phyloP scores from a whole-genome alignment of 331 rosid species.

The Dryas integrifolia region DNA sequence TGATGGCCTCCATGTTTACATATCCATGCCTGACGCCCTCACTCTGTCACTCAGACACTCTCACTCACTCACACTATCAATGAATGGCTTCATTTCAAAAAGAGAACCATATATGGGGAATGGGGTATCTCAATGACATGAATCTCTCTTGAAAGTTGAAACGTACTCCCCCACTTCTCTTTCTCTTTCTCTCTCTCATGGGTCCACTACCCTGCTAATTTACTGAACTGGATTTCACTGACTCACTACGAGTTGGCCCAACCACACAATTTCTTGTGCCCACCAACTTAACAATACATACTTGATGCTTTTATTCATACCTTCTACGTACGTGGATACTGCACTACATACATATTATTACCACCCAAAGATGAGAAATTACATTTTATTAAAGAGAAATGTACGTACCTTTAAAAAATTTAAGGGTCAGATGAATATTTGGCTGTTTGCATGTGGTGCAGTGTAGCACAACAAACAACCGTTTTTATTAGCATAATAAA shows the following conservation, averaged over 20 bases:
- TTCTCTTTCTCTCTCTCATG: slow-evolving; percentile 14
- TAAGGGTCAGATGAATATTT: too few relatives aligned
- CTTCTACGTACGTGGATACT: too few relatives aligned
- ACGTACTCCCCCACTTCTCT: slow-evolving; percentile 9
- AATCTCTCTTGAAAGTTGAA: slow-evolving; percentile 26
- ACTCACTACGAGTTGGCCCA: slow-evolving; percentile 20
- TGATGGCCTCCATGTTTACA: slow-evolving; percentile 66
- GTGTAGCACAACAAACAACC: too few relatives aligned
- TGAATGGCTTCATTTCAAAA: slow-evolving; percentile 36
- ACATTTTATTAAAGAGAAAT: too few relatives aligned
- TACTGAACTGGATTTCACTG: slow-evolving; percentile 17
- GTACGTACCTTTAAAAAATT: too few relatives aligned
- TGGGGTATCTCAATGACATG: slow-evolving; percentile 25
- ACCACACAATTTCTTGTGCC: not conserved
- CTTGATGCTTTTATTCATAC: too few relatives aligned
- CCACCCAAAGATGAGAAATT: too few relatives aligned
- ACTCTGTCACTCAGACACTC: not conserved
- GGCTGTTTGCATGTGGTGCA: too few relatives aligned
- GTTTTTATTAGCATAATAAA: too few relatives aligned
- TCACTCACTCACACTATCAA: slow-evolving; percentile 31
- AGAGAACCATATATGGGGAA: slow-evolving; percentile 24
- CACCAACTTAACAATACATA: too few relatives aligned
- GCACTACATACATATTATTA: too few relatives aligned
- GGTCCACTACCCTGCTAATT: slow-evolving; percentile 18
- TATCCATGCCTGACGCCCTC: slow-evolving; percentile 33